Evolutionary conservation across 2,329 filamentous ascomycete genomes (phyloP).

Genomic region (Colletotrichum plurivorum): DNA sequence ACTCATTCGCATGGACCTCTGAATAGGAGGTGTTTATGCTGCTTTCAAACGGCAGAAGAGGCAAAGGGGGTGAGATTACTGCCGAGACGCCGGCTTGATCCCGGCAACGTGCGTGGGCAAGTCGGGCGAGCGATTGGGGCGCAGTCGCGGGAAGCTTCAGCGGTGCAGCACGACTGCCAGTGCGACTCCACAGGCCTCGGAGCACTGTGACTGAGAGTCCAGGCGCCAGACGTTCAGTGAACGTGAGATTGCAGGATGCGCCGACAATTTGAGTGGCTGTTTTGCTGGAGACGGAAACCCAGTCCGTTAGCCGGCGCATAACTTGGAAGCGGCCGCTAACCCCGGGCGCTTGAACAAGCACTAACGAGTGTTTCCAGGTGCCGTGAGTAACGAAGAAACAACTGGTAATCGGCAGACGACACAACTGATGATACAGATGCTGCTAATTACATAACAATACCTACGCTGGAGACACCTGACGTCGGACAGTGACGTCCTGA

Average conservation of each 20-base stretch:
- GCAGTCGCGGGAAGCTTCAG: constrained; percentile 38
- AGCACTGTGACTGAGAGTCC: not conserved
- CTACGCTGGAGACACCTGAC: constrained; percentile 12
- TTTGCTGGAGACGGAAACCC: not conserved
- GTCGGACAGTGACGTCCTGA: constrained; percentile 2
- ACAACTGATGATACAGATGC: no score
- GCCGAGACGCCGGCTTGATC: constrained; percentile 30
- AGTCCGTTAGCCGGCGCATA: constrained; percentile 10
- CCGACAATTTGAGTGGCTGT: no score
- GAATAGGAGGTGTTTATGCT: constrained; percentile 33
- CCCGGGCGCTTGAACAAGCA: not conserved
- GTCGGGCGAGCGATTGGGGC: constrained; percentile 29
- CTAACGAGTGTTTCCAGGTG: not conserved
- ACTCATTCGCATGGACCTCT: constrained; percentile 31
- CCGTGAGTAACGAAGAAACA: constrained; percentile 7
- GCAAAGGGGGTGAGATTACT: constrained; percentile 14
- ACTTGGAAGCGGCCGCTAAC: constrained; percentile 3
- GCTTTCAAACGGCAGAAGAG: constrained; percentile 24
- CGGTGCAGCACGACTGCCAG: constrained; percentile 18
- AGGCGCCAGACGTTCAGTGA: not conserved
- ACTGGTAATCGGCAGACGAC: not conserved
- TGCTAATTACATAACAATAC: not conserved
- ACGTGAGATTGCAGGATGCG: not conserved
- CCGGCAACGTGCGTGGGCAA: constrained; percentile 6
- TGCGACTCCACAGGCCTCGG: not conserved